Base-by-base conservation (phyloP, 176 grass and related monocot species). In the Bothriochloa decipiens region DNA sequence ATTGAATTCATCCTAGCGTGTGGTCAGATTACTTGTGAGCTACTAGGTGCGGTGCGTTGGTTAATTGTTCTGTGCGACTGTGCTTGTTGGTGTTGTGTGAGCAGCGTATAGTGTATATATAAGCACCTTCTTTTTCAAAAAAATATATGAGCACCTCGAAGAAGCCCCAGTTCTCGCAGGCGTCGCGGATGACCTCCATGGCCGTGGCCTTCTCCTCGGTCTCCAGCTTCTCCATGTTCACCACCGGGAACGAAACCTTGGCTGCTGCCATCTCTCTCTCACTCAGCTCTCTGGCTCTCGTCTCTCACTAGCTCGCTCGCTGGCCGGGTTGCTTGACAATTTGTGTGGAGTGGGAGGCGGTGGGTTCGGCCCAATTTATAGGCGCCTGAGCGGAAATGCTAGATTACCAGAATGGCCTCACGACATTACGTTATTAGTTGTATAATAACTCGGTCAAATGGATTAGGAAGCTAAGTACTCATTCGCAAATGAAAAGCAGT, bases 131-230 rank as follows among this genome's bases (percentile, higher is more conserved):
- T n/a, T n/a, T n/a, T n/a, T n/a, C n/a, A n/a, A n/a, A n/a, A n/a
- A n/a, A n/a, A n/a, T n/a, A 0, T 20, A 40, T 26, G 75, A 12
- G 70, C 22, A 99, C 96, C 97, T 99, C 97, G 53, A 99, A 99
- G 90, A 99, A 99, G n/a, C 97, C 97, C 97, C 97, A 99, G 86
- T 96, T 94, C 90, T 99, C 91, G 49, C 93, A 99, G 77, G 93
- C 97, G 16, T 99, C 91, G 16, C 67, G 68, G 66, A 99, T 79
- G 82, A 91, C 25, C 68, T 69, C 90, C 97, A 96, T 96, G 46
- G 91, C 84, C 7, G 45, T 67, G 2, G 10, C 63, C 81, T 82
- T 92, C 71, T 96, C 90, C 36, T 88, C 53, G 1, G 70, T 92
- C 74, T 89, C 83, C 10, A 99, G 87, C 79, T 92, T 88, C 79